Evolutionary conservation across 1,139 yeast species (phyloP), one percentile per base, ranked within the genome.

Genomic region (Hemisphaericaspora xylofermentans): DNA sequence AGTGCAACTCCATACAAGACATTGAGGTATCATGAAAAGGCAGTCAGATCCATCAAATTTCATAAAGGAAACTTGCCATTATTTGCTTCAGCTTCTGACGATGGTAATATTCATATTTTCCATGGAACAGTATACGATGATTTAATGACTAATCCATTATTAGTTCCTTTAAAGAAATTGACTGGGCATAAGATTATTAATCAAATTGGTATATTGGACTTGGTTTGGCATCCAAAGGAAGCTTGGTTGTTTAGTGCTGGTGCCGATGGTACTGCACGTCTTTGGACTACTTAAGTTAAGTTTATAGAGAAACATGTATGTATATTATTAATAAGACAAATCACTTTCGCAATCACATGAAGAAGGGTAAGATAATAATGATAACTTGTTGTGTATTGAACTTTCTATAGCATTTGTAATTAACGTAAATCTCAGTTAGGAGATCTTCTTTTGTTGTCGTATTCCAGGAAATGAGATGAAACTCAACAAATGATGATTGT

Each of bases 181-280:
- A 80, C 85, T 38, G 98, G 98, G n/a, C 98, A 93, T 66, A 83
- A 84, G 61, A 76, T 88, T 40, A 71, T 80, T 27, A 79, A 80
- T 57, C 84, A 87, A 58, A 70, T 93, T 48, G 98, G 98, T 56
- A 95, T 93, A n/a, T 74, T 93, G 59, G 87, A 84, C 60, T 78
- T 86, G 42, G 78, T 79, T 41, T 93, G 99, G 99, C 98, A 94
- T 74, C 98, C 98, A 50, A 83, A 84, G 58, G 98, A 94, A 66
- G 97, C 98, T 1, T 93, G 99, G 99, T 73, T 93, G 56, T 89
- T 93, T 63, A 84, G 95, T 61, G 89, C 96, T n/a, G 98, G 98
- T 54, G 98, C 98, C 17, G 98, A 94, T 64, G 91, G 95, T 46
- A 84, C 93, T 40, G 98, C 97, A 15, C 82, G 96, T 59, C 73